Evolutionary conservation across 768 basidiomycete genomes (phyloP).

Genomic region (Suillus fuscotomentosus): DNA sequence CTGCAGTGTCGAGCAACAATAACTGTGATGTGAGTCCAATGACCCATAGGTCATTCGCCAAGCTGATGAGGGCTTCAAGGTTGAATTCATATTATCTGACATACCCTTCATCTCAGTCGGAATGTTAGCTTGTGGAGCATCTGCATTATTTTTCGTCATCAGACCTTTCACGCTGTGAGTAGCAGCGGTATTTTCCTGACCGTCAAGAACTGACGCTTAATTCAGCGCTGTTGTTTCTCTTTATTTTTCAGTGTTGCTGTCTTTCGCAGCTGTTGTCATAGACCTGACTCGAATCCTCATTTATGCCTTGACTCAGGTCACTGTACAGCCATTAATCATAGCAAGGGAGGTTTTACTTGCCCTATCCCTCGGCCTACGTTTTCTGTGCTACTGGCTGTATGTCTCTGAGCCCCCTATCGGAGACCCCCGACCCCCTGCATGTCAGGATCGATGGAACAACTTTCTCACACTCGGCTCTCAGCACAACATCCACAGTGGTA

Average conservation of each 20-base stretch:
- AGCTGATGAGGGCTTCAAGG: conserved; percentile 32
- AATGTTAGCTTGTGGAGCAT: conserved; percentile 59
- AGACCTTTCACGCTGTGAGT: conserved; percentile 53
- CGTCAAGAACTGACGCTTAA: conserved; percentile 5
- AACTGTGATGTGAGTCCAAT: conserved; percentile 42
- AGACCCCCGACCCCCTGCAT: conserved; percentile 22
- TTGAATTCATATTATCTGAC: conserved; percentile 57
- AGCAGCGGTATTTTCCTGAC: not conserved
- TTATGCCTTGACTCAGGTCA: conserved; percentile 30
- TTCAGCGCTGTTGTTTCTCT: conserved; percentile 49
- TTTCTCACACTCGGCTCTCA: conserved; percentile 17
- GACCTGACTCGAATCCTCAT: conserved; percentile 58
- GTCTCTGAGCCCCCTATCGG: conserved; percentile 56
- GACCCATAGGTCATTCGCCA: not conserved
- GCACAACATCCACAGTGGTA: conserved; percentile 47
- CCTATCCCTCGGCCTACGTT: conserved; percentile 55
- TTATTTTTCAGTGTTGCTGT: conserved; percentile 54
- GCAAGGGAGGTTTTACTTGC: conserved; percentile 60
- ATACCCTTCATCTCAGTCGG: conserved; percentile 69
- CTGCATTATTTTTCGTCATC: conserved; percentile 53
- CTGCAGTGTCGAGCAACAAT: conserved; percentile 38
- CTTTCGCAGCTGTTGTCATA: conserved; percentile 60
- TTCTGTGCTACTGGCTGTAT: conserved; percentile 69
- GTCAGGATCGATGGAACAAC: conserved; percentile 10
- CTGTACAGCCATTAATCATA: conserved; percentile 37